A percentile compares a stretch with the other conserved stretches of the same genome.
Evolutionary conservation across 805 yeast genomes (phyloP).

Genomic region (Myxozyma vanderwaltii): DNA sequence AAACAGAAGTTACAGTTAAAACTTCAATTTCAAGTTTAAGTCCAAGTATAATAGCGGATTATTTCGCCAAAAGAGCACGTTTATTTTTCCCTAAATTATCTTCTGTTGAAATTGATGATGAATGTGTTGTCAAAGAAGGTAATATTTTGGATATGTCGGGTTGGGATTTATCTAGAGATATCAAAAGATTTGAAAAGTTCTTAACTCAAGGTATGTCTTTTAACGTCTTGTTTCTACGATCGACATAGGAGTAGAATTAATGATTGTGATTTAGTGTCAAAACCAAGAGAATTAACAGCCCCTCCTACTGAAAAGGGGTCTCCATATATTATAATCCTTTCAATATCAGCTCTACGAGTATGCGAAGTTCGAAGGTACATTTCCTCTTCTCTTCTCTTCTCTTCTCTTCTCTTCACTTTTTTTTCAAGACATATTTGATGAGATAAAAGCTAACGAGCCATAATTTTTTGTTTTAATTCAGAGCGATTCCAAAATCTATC

Average conservation of each 20-base stretch:
- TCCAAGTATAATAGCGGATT: constrained; percentile 26
- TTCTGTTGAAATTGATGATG: constrained; percentile 28
- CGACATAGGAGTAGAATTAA: too few relatives aligned
- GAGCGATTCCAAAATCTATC: constrained; percentile 14
- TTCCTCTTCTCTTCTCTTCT: too few relatives aligned
- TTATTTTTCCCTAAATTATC: constrained; percentile 22
- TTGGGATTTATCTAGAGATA: constrained; percentile 11
- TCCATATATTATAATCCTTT: constrained; percentile 50
- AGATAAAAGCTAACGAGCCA: too few relatives aligned
- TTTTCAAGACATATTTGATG: too few relatives aligned
- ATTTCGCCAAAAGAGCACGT: constrained; percentile 25
- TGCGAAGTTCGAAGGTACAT: constrained; percentile 62
- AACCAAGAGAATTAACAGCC: neutral
- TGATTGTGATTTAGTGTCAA: neutral
- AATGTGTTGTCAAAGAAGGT: constrained; percentile 13
- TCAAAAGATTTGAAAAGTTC: constrained; percentile 12
- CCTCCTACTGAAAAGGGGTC: constrained; percentile 13
- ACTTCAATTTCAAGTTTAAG: constrained; percentile 3
- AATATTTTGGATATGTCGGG: constrained; percentile 21
- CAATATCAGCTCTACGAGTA: constrained; percentile 82
- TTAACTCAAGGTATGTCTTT: constrained; percentile 2
- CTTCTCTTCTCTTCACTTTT: too few relatives aligned
- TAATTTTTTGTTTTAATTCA: neutral
- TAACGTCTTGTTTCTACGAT: neutral
- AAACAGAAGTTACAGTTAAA: constrained; percentile 25